Base-by-base conservation (phyloP, 257 asterid species). In the Solanum dulcamara region DNA sequence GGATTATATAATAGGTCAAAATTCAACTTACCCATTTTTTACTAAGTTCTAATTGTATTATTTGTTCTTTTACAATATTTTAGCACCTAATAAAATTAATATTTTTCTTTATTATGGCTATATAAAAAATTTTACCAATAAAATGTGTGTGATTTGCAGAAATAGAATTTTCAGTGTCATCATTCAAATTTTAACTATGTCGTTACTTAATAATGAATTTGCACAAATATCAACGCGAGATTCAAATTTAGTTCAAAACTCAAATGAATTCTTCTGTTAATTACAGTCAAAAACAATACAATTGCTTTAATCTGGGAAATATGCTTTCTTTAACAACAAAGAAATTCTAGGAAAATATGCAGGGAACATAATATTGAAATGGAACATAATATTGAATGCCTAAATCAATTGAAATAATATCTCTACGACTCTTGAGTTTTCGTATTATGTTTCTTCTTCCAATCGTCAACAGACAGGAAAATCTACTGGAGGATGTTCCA, bases 401-500 rank as follows among this genome's bases (percentile, higher is more conserved):
- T 42, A 42, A 9, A 38, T 8, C 13, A 8, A 9, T 42, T 42
- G 13, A 42, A 42, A 42, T 42, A 10, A 42, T 42, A 42, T 3
- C 80, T 86, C 82, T 70, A 85, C 1, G 33, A 22, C 44, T 81
- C 74, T n/a, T 32, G 72, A 5, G 7, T 32, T 55, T 18, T 3
- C 10, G 46, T 81, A 5, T 60, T 33, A 32, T n/a, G 42, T 15
- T 9, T 28, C 30, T 17, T 2, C 32, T 66, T 44, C 72, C 51
- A 35, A 44, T 14, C 18, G 77, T 80, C 88, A 91, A 80, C 97
- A 95, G 32, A 87, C 42, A 1, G 99, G 99, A 46, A 93, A 87
- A 87, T 95, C 98, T 10, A 89, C 83, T 0, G 99, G 99, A 68
- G 97, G 95, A 68, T 85, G 84, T 88, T 92, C 93, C 37, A 94